Conservation (phyloP, 2,329 filamentous ascomycete genomes). For the Parafenestella ontariensis region DNA sequence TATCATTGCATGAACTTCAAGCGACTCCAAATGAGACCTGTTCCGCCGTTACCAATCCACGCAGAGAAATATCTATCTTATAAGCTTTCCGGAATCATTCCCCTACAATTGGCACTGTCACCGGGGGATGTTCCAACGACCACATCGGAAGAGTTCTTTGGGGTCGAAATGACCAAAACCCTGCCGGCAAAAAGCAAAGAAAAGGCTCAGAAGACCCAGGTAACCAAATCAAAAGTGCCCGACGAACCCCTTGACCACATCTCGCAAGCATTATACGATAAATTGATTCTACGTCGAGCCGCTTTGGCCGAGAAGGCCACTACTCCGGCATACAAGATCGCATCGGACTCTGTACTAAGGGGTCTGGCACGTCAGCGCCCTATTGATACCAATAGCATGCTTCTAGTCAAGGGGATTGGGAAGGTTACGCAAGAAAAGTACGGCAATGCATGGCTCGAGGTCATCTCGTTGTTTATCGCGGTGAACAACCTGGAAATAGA, state of each 20-base stretch:
- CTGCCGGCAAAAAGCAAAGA: background rate
- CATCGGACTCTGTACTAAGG: conserved; percentile 29
- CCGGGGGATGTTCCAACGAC: conserved; percentile 20
- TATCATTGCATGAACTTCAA: conserved; percentile 75
- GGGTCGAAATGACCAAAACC: conserved; percentile 14
- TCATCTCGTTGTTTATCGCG: conserved; percentile 26
- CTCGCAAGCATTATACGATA: conserved; percentile 27
- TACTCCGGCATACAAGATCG: conserved; percentile 21
- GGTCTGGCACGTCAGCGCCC: conserved; percentile 35
- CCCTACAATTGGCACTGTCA: conserved; percentile 26
- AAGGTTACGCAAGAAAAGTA: conserved; percentile 24
- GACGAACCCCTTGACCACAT: conserved; percentile 14
- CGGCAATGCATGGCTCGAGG: conserved; percentile 36
- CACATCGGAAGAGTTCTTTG: conserved; percentile 33
- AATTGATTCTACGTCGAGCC: conserved; percentile 25
- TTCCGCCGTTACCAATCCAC: conserved; percentile 31
- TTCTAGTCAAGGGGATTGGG: conserved; percentile 37
- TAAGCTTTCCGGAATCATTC: conserved; percentile 17
- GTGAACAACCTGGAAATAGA: conserved; percentile 4
- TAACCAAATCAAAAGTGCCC: conserved; percentile 1
- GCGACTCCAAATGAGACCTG: conserved; percentile 55
- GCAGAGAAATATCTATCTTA: conserved; percentile 35
- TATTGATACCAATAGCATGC: conserved; percentile 18
- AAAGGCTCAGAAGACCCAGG: background rate
- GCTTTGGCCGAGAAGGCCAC: conserved; percentile 18